phyloP scores from a whole-genome alignment of 2,329 filamentous ascomycete genomes.

The Didymella arachidicola region DNA sequence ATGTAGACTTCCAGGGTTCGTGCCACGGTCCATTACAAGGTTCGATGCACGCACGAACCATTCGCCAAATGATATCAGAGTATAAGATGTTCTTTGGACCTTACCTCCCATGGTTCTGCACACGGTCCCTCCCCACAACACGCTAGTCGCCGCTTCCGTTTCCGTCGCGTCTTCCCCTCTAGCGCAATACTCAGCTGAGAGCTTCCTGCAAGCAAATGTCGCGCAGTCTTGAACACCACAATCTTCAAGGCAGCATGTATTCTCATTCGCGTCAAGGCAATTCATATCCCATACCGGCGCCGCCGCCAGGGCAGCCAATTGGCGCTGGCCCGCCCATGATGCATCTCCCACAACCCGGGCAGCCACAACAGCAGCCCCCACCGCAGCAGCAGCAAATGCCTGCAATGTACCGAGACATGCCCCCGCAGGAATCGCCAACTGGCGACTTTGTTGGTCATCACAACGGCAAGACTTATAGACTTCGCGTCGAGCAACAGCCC shows the following conservation, averaged over 20 bases:
- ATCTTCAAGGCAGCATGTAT: conserved; percentile 29
- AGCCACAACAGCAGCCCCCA: not conserved
- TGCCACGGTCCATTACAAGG: not conserved
- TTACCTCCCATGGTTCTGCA: not conserved
- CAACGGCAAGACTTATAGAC: conserved; percentile 49
- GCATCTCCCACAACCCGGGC: not conserved
- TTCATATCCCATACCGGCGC: conserved; percentile 31
- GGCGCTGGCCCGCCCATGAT: conserved; percentile 19
- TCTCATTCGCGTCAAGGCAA: conserved; percentile 31
- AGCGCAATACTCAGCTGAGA: conserved; percentile 9
- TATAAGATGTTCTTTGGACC: not conserved
- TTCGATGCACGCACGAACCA: not conserved
- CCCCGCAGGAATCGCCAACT: not conserved
- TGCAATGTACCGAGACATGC: conserved; percentile 10
- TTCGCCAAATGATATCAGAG: not conserved
- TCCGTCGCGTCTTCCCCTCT: conserved; percentile 8
- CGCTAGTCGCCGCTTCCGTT: conserved; percentile 20
- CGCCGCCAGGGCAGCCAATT: conserved; percentile 23
- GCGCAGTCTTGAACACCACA: conserved; percentile 5
- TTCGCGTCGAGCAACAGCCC: conserved; percentile 89
- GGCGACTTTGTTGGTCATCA: conserved; percentile 20
- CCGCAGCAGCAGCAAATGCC: conserved; percentile 16
- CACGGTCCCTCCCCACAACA: conserved; percentile 14
- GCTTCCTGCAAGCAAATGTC: conserved; percentile 13
- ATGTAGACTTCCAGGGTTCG: not conserved